Conservation (phyloP, 1,284 basidiomycete species). For the Apiotrichum gracile region DNA sequence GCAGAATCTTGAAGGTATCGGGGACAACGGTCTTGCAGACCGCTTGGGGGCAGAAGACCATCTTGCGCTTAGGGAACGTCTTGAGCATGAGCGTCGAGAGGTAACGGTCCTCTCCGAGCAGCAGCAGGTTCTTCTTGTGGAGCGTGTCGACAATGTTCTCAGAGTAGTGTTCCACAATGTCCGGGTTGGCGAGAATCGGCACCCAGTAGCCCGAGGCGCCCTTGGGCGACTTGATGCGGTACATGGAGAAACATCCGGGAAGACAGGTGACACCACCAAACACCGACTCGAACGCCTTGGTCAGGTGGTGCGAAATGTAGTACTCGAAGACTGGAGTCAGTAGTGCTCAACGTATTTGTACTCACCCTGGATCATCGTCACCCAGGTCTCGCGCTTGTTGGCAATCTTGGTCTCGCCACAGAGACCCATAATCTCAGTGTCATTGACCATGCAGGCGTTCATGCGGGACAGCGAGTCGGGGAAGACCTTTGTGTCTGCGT, state of each 20-base stretch:
- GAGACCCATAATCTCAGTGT: constrained; percentile 95
- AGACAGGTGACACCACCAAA: constrained; percentile 99
- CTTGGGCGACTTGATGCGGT: constrained; percentile 96
- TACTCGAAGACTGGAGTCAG: constrained; percentile 80
- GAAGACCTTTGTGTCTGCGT: constrained; percentile 97
- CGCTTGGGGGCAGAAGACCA: constrained; percentile 96
- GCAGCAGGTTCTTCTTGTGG: constrained; percentile 97
- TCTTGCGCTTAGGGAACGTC: constrained; percentile 98
- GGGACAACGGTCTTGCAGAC: constrained; percentile 98
- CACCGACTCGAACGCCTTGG: constrained; percentile 98
- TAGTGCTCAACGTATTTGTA: constrained; percentile 11
- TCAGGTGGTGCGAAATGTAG: constrained; percentile 98
- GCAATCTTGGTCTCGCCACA: constrained; percentile 99
- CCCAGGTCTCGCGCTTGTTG: constrained; percentile 96
- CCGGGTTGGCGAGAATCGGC: constrained; percentile 92
- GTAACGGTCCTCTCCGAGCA: constrained; percentile 98
- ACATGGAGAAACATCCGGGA: constrained; percentile 99
- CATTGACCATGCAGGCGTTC: constrained; percentile 91
- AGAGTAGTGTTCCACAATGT: constrained; percentile 95
- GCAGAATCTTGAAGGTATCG: constrained; percentile 85
- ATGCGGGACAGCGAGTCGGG: constrained; percentile 87
- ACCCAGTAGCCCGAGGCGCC: constrained; percentile 92
- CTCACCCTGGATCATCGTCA: constrained; percentile 89
- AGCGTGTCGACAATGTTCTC: constrained; percentile 96
- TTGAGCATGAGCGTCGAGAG: constrained; percentile 91